Evolutionary conservation across 208 protist species (phyloP), one percentile per base, ranked within the genome.

Genomic region (Acanthamoeba sp.): DNA sequence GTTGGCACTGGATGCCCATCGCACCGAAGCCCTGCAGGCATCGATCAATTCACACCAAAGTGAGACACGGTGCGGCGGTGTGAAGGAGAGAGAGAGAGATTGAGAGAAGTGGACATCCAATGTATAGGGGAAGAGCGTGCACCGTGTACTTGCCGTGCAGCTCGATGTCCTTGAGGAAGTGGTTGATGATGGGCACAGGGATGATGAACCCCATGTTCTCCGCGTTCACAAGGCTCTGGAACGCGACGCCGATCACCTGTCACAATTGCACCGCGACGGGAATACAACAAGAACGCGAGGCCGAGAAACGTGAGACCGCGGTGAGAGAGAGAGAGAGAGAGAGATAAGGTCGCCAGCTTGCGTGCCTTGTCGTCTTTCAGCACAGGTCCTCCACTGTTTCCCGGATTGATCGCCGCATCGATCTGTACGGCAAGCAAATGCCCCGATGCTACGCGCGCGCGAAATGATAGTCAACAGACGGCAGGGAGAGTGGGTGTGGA

Each of bases 171-270:
- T 59, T 48, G 34, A 97, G 50, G 57, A 97, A 97, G 38, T 95
- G 95, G 10, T 94, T 94, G 57, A 97, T 96, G 36, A 97, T 91
- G 22, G 96, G 94, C 7, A 92, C 48, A 4, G 96, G 96, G 64
- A 97, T 97, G 80, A 97, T 96, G 78, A 95, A 97, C 3, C 95
- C 95, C n/a, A 97, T 97, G 92, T 97, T 97, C 34, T 97, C 96
- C 5, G 91, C 96, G 12, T 96, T 62, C 40, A 90, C 57, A 29
- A 97, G 48, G 45, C 62, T 87, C 48, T 97, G 95, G 62, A 97
- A 97, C 27, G 95, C 95, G 5, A 97, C 93, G 1, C 96, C 96
- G 14, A 97, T 42, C 22, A 97, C 95, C 90, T 94, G 94, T 42
- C 38, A 36, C 18, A 90, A 62, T 64, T 10, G n/a, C n/a, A n/a